Conservation (phyloP, 495 filamentous ascomycete genomes). For the Aspergillus asperescens region DNA sequence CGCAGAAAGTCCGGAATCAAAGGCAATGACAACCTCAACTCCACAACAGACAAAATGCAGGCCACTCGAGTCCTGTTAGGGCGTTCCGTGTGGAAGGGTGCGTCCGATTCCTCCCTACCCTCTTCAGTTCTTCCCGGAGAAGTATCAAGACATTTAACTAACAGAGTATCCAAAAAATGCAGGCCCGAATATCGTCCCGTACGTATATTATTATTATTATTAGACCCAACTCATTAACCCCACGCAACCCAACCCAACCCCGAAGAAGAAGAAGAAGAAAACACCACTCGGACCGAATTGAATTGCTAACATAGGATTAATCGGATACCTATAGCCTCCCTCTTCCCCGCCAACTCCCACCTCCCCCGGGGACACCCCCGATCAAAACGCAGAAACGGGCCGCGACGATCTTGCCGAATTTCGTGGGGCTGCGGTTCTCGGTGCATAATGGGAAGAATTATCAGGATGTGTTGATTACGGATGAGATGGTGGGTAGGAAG, state of each 20-base stretch:
- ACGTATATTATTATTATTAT: too few species aligned
- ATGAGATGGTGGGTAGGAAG: conserved; percentile 98
- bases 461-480: conserved; percentile 79
- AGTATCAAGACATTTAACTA: background rate
- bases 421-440: conserved; percentile 89
- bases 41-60: conserved; percentile 47
- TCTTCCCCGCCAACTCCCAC: conserved; percentile 37
- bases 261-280: background rate
- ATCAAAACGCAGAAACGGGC: conserved; percentile 85
- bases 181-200: conserved; percentile 55
- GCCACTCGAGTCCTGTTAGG: conserved; percentile 54
- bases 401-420: conserved; percentile 93
- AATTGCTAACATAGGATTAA: background rate
- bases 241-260: background rate
- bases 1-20: conserved; percentile 1
- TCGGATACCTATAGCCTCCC: conserved; percentile 32
- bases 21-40: background rate
- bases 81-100: conserved; percentile 77
- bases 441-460: conserved; percentile 96
- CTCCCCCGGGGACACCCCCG: conserved; percentile 60
- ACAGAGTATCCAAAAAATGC: background rate
- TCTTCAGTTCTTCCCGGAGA: too few species aligned
- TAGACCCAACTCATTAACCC: background rate
- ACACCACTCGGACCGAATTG: too few species aligned
- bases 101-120: background rate